phyloP scores from a whole-genome alignment of 73 alveolate genomes.

The Strombidium stylifer region DNA sequence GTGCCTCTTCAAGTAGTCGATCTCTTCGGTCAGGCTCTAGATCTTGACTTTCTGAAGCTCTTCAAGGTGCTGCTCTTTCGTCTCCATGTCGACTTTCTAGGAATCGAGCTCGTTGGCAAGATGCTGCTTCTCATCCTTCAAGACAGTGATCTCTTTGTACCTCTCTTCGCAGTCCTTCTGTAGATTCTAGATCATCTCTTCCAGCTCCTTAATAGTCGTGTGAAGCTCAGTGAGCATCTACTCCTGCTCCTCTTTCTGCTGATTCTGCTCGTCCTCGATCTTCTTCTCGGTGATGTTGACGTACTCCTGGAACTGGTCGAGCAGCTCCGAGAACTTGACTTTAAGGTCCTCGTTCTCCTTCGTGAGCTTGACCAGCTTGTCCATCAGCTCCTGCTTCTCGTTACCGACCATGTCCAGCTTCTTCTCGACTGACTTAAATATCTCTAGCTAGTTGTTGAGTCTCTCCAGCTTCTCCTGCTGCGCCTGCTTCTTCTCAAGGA shows the following conservation, averaged over 20 bases:
- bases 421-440: neutral
- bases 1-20: slow-evolving; percentile 22
- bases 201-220: slow-evolving; percentile 13
- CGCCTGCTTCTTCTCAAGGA: slow-evolving; percentile 2
- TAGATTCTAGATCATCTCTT: neutral
- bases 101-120: slow-evolving; percentile 19
- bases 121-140: slow-evolving; percentile 35
- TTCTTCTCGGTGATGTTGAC: slow-evolving; percentile 18
- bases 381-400: slow-evolving; percentile 3
- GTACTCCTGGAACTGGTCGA: slow-evolving; percentile 39
- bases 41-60: no score
- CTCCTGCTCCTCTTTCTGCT: neutral
- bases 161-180: slow-evolving; percentile 4
- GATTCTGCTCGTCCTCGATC: slow-evolving; percentile 2
- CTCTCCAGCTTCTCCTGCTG: neutral
- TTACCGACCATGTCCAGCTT: neutral
- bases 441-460: neutral
- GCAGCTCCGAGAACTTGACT: slow-evolving; percentile 17
- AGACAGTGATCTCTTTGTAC: slow-evolving; percentile 6
- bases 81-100: neutral
- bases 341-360: slow-evolving; percentile 25
- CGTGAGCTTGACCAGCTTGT: neutral
- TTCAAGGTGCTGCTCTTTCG: neutral
- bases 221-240: slow-evolving; percentile 4
- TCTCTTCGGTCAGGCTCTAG: slow-evolving; percentile 17